Base-by-base conservation (phyloP, 768 basidiomycete species). In the Nidularia pulvinata region DNA sequence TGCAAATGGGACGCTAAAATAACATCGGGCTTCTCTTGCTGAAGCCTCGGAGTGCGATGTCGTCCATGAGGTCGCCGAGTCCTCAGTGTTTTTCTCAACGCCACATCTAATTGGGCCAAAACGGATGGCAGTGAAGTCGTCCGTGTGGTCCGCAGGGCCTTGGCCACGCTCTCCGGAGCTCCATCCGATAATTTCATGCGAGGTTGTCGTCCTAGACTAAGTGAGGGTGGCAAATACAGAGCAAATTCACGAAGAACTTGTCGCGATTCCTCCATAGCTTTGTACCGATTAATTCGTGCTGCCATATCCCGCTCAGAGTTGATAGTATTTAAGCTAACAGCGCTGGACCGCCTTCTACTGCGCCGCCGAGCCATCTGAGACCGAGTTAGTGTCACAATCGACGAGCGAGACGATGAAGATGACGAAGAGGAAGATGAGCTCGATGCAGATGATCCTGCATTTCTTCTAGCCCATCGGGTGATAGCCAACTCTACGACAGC, bases 401-500 rank as follows among this genome's bases (percentile, higher is more conserved):
- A 77, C n/a, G 75, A 71, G 30, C 65, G 68, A 32, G 74, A 77
- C 36, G 66, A 56, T 2, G 80, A 79, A 0, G 81, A 65, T 2
- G 77, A 76, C 7, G 75, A 73, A 36, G 70, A 71, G 7, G 65
- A 65, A 33, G 52, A 56, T 9, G 75, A 73, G 36, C 69, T 70
- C 7, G 65, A 65, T 22, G 54, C 55, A 3, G 69, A 69, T 2
- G 72, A 69, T 6, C 34, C 43, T 6, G 14, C 37, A 61, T 75
- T 77, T 42, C 77, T 75, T 56, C 56, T 74, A 19, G 88, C 87
- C 89, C 89, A 91, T 55, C 84, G 80, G 36, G 84, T 71, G 54
- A 90, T 88, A 6, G 88, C 88, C 48, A 79, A 75, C 58, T 91
- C 89, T 7, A 90, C 77, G 36, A 86, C 79, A 1, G 85, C 77